These are phyloP conservation scores for Penicillium verhagenii DNA, from an alignment of 495 filamentous ascomycete species.

Conservation along the genomic window DNA sequence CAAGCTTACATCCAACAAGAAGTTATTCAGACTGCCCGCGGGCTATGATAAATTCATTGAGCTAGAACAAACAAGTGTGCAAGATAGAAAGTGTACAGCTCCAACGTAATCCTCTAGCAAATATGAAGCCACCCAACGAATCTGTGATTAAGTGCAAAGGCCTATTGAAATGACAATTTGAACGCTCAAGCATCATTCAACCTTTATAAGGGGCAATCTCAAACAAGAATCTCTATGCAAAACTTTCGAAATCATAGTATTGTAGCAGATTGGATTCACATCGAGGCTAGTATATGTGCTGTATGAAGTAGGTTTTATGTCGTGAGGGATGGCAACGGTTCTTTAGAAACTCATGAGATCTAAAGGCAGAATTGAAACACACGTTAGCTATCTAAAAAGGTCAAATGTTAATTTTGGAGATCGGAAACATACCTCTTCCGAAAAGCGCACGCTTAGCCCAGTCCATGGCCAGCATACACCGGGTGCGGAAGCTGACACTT, in stretches of 20 bases:
- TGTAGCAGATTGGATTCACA: not conserved
- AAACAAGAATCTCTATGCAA: not conserved
- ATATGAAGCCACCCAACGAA: not conserved
- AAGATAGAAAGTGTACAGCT: not conserved
- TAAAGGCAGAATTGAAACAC: constrained; percentile 22
- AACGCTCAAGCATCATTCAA: not conserved
- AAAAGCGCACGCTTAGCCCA: constrained; percentile 95
- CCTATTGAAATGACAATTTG: not conserved
- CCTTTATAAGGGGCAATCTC: not conserved
- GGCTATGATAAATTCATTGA: too few relatives aligned
- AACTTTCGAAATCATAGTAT: not conserved
- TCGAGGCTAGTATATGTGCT: not conserved
- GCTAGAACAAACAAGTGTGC: too few relatives aligned
- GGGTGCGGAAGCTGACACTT: constrained; percentile 90
- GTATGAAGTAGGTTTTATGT: not conserved
- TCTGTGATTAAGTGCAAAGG: not conserved
- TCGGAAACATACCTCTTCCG: constrained; percentile 76
- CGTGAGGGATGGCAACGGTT: not conserved
- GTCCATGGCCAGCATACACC: constrained; percentile 93
- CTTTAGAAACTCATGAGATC: constrained; percentile 67
- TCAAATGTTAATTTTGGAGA: not conserved
- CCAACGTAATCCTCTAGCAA: not conserved
- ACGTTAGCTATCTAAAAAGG: not conserved
- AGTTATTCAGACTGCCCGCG: too few relatives aligned
- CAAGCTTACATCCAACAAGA: too few relatives aligned